Evolutionary conservation across 371 early-diverging fungal genomes (phyloP).

Genomic region (Actinomortierella wolfii): DNA sequence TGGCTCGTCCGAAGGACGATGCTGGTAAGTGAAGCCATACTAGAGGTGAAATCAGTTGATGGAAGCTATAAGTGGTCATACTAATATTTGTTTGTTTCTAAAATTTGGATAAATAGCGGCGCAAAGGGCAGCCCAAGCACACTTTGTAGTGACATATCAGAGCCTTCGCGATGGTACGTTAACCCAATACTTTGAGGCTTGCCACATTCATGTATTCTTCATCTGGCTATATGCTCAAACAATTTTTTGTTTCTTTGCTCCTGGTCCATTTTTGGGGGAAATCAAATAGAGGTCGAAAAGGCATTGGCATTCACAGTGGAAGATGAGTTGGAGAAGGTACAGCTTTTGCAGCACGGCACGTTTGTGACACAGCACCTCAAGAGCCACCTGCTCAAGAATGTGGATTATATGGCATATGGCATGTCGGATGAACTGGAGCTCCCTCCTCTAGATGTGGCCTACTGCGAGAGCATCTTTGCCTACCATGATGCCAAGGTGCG

Average conservation of each 20-base stretch:
- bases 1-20: slow-evolving; percentile 50
- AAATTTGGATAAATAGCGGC: too few species aligned
- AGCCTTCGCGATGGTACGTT: slow-evolving; percentile 65
- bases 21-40: slow-evolving; percentile 5
- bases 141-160: slow-evolving; percentile 58
- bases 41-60: background rate
- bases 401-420: slow-evolving; percentile 66
- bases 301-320: slow-evolving; percentile 56
- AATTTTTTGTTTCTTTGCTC: too few species aligned
- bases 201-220: too few species aligned
- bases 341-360: slow-evolving; percentile 56
- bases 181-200: too few species aligned
- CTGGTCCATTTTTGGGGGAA: too few species aligned
- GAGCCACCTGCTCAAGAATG: slow-evolving; percentile 54
- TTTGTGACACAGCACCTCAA: slow-evolving; percentile 58
- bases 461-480: slow-evolving; percentile 60
- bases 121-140: slow-evolving; percentile 41
- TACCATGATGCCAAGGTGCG: slow-evolving; percentile 55
- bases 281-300: slow-evolving; percentile 61
- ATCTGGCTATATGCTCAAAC: too few species aligned
- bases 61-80: background rate
- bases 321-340: slow-evolving; percentile 46
- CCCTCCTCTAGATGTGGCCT: slow-evolving; percentile 59
- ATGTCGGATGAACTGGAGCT: slow-evolving; percentile 65
- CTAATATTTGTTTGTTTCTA: background rate